Percentiles rank a stretch among this genome's conserved stretches.
phyloP scores from a whole-genome alignment of 768 basidiomycete genomes.

The Ramaria sp. region DNA sequence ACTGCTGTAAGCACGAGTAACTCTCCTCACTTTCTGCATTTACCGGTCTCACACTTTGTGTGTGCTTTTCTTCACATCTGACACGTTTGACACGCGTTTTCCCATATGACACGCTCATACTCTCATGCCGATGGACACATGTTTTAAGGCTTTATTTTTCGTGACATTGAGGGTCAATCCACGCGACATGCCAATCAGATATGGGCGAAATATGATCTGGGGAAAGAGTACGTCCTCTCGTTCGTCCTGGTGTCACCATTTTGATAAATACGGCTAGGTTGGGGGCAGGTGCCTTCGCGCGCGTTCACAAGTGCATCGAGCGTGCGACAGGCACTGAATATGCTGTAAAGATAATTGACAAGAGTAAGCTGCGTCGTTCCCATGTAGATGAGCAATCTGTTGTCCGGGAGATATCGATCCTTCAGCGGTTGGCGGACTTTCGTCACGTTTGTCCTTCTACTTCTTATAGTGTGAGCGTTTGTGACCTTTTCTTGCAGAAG shows the following conservation, averaged over 20 bases:
- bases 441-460: not conserved
- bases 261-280: constrained; percentile 24
- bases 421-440: not conserved
- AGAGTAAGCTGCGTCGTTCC: constrained; percentile 28
- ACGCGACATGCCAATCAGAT: constrained; percentile 39
- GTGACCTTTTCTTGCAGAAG: not conserved
- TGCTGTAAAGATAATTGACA: constrained; percentile 83
- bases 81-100: not conserved
- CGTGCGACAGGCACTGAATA: constrained; percentile 60
- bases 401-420: constrained; percentile 16
- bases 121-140: constrained; percentile 39
- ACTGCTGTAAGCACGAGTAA: not conserved
- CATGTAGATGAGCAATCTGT: constrained; percentile 19
- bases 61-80: constrained; percentile 17
- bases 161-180: constrained; percentile 39
- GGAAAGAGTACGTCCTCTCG: constrained; percentile 26
- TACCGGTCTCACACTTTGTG: not conserved
- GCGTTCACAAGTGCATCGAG: constrained; percentile 74
- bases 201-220: constrained; percentile 55
- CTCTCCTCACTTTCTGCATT: not conserved
- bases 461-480: not conserved
- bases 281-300: constrained; percentile 87
- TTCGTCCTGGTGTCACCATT: not conserved
- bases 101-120: not conserved
- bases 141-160: constrained; percentile 57